phyloP scores from a whole-genome alignment of 1,284 basidiomycete genomes.

The Fistulinella staudtii region DNA sequence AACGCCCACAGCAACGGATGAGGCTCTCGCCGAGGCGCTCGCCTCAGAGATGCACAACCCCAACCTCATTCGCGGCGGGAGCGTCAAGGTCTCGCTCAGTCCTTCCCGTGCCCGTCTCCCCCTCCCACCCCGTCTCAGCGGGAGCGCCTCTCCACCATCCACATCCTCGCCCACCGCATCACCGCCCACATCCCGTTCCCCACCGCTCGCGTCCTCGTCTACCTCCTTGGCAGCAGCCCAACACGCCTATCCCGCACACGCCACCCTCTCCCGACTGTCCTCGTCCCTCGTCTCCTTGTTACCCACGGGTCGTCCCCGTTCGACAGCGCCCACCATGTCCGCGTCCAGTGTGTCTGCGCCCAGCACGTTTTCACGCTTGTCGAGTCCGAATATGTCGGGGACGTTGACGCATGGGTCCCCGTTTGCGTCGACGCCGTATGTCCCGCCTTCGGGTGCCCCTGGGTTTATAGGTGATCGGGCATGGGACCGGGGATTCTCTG shows the following conservation, averaged over 20 bases:
- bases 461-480: slow-evolving; percentile 62
- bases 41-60: slow-evolving; percentile 16
- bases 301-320: slow-evolving; percentile 16
- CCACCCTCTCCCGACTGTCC: slow-evolving; percentile 29
- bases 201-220: neutral
- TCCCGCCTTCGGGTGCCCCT: slow-evolving; percentile 73
- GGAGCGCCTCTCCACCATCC: slow-evolving; percentile 22
- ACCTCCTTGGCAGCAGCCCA: neutral
- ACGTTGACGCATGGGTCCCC: slow-evolving; percentile 48
- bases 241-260: slow-evolving; percentile 15
- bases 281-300: slow-evolving; percentile 28
- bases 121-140: slow-evolving; percentile 26
- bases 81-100: slow-evolving; percentile 15
- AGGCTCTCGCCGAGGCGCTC: slow-evolving; percentile 21
- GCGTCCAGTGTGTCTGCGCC: too few relatives aligned
- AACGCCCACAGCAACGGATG: slow-evolving; percentile 10
- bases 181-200: slow-evolving; percentile 5
- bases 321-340: neutral
- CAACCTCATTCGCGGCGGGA: slow-evolving; percentile 12
- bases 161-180: slow-evolving; percentile 10
- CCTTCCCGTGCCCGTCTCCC: slow-evolving; percentile 15
- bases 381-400: slow-evolving; percentile 1
- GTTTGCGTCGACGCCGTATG: slow-evolving; percentile 54
- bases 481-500: slow-evolving; percentile 55
- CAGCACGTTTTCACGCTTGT: neutral